Conservation (phyloP, 1,284 basidiomycete species). For the Ganoderma lucidum region DNA sequence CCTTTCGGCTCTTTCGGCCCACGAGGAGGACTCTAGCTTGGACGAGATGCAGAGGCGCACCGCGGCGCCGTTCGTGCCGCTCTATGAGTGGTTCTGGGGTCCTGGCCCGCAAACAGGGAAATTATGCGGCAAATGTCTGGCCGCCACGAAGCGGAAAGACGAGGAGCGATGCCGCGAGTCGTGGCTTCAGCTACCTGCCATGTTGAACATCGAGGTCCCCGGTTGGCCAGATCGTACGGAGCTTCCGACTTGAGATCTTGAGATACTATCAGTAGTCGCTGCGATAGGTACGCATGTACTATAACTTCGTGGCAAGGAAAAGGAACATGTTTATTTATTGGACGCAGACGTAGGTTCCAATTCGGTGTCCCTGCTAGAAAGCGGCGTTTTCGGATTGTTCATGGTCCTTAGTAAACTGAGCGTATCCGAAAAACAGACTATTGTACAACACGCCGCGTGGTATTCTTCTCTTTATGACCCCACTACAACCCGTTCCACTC, state of each 20-base stretch:
- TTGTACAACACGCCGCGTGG: neutral
- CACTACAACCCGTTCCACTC: constrained; percentile 49
- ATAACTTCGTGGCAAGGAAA: neutral
- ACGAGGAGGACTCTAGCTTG: neutral
- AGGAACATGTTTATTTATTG: no score
- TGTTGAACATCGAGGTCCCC: neutral
- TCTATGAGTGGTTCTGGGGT: neutral
- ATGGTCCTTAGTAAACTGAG: neutral
- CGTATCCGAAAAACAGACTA: neutral
- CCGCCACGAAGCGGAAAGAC: neutral
- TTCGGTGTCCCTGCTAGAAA: neutral
- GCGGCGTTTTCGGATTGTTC: neutral
- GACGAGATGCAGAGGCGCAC: neutral
- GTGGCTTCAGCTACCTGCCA: neutral
- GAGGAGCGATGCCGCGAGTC: neutral
- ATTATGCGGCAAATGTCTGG: neutral
- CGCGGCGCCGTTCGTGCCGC: neutral
- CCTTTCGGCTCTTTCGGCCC: neutral
- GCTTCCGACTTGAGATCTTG: neutral
- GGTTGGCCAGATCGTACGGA: neutral
- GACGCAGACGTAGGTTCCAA: neutral
- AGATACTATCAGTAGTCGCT: neutral
- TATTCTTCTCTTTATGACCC: neutral
- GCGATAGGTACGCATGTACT: neutral
- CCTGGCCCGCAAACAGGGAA: no score